Percentiles rank a stretch among this genome's conserved stretches.
Evolutionary conservation across 345 rosid species (phyloP).

Genomic region (Boechera stricta): DNA sequence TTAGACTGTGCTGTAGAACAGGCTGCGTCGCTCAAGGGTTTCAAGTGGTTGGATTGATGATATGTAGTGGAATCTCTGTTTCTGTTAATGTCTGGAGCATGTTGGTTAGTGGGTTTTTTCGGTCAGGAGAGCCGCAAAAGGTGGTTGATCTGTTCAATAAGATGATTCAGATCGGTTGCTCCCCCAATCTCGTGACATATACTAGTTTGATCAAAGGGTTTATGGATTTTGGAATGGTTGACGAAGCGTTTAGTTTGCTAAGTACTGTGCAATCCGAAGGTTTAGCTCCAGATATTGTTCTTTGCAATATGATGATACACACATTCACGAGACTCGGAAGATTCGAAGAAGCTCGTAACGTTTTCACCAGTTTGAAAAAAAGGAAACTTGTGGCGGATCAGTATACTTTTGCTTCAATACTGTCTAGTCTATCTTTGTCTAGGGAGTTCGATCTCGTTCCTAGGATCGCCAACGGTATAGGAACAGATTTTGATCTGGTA

Average conservation of each 20-base stretch:
- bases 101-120: conserved; percentile 58
- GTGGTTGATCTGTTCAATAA: conserved; percentile 58
- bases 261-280: conserved; percentile 52
- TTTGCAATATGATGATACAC: conserved; percentile 68
- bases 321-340: conserved; percentile 58
- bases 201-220: conserved; percentile 67
- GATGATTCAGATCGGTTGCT: conserved; percentile 61
- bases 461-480: not conserved
- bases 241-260: conserved; percentile 52
- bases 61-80: conserved; percentile 52
- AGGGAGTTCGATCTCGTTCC: conserved; percentile 44
- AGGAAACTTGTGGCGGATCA: conserved; percentile 62
- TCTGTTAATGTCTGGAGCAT: conserved; percentile 63
- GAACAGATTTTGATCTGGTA: conserved; percentile 39
- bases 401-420: conserved; percentile 65
- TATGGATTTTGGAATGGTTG: conserved; percentile 56
- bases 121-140: conserved; percentile 48
- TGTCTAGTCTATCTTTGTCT: conserved; percentile 54
- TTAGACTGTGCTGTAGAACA: conserved; percentile 55
- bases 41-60: conserved; percentile 64
- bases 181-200: conserved; percentile 67
- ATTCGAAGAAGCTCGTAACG: conserved; percentile 59
- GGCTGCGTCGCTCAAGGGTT: conserved; percentile 51
- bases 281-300: conserved; percentile 60
- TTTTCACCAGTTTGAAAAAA: conserved; percentile 51